Evolutionary conservation across 2,329 filamentous ascomycete genomes (phyloP).

Genomic region (Ascochyta viciae-villosae): DNA sequence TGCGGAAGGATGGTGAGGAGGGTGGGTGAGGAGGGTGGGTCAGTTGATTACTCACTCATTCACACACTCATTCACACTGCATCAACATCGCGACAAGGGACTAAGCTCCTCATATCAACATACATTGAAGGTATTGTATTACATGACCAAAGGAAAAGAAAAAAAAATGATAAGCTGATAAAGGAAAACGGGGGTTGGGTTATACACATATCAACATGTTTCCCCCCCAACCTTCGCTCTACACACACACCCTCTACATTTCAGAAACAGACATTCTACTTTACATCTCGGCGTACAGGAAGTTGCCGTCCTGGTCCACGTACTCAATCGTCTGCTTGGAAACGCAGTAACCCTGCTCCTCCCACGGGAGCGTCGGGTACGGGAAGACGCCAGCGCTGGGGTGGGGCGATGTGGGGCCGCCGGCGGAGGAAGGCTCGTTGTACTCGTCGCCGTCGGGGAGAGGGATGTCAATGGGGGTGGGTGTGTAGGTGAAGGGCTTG

Average conservation of each 20-base stretch:
- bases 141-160: background rate
- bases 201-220: background rate
- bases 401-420: slow-evolving; percentile 4
- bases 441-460: slow-evolving; percentile 24
- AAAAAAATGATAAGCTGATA: background rate
- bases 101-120: background rate
- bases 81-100: background rate
- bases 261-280: background rate
- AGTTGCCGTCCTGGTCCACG: slow-evolving; percentile 42
- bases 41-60: too few relatives aligned
- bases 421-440: slow-evolving; percentile 14
- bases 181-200: background rate
- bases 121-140: slow-evolving; percentile 12
- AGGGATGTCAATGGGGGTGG: slow-evolving; percentile 27
- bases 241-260: background rate
- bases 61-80: too few relatives aligned
- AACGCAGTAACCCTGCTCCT: slow-evolving; percentile 42
- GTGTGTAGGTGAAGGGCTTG: slow-evolving; percentile 38
- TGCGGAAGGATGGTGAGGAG: too few relatives aligned
- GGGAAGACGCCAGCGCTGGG: slow-evolving; percentile 21
- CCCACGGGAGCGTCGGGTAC: slow-evolving; percentile 29
- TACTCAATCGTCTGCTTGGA: slow-evolving; percentile 44
- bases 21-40: too few relatives aligned
- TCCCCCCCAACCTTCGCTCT: background rate
- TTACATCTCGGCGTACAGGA: slow-evolving; percentile 37